Conservation (phyloP, 352 stramenopile species). For the Blastocystis sp. region DNA sequence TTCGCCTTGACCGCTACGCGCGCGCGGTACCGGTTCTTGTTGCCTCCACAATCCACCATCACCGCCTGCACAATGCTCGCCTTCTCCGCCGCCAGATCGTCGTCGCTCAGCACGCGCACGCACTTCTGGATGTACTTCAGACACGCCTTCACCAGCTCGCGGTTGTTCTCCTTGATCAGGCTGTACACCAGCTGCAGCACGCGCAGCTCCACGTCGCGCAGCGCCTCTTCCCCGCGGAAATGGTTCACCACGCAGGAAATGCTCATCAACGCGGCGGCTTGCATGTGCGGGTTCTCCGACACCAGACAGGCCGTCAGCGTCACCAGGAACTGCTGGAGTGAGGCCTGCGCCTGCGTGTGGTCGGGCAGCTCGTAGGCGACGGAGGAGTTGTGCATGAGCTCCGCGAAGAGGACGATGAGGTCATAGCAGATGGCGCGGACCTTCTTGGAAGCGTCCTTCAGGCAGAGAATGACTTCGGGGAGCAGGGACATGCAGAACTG, state of each 20-base stretch:
- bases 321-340: slow-evolving; percentile 70
- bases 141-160: slow-evolving; percentile 67
- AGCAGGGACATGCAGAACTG: slow-evolving; percentile 56
- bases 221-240: neutral
- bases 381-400: slow-evolving; percentile 74
- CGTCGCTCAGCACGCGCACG: neutral
- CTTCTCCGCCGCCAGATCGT: slow-evolving; percentile 11
- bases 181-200: slow-evolving; percentile 73
- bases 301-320: slow-evolving; percentile 73
- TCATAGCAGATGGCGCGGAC: slow-evolving; percentile 55
- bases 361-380: neutral
- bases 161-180: slow-evolving; percentile 66
- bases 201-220: slow-evolving; percentile 74
- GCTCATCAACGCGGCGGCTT: slow-evolving; percentile 30
- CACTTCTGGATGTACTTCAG: slow-evolving; percentile 67
- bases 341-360: neutral
- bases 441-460: slow-evolving; percentile 71
- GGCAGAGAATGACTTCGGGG: slow-evolving; percentile 69
- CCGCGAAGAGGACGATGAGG: slow-evolving; percentile 73
- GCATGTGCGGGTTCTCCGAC: slow-evolving; percentile 74
- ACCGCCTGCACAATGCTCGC: neutral
- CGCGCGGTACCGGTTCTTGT: slow-evolving; percentile 20
- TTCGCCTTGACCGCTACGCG: neutral
- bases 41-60: neutral
- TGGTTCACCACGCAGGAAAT: slow-evolving; percentile 51